A percentile compares a stretch with the other conserved stretches of the same genome.
Conservation (phyloP, 495 filamentous ascomycete species). For the Aspergillus sclerotiicarbonarius region DNA sequence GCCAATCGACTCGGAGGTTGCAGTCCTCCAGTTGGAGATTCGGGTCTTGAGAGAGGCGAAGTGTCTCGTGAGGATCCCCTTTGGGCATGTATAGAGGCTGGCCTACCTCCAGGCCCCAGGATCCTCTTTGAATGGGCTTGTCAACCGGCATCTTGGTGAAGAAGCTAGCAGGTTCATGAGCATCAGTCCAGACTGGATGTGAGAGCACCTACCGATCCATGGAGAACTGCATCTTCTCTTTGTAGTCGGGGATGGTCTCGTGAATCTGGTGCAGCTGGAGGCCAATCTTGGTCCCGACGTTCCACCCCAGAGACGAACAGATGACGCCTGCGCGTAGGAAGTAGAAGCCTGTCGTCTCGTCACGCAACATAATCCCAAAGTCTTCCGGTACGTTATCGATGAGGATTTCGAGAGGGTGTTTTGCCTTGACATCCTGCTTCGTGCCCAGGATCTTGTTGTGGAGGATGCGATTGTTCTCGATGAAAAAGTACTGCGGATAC, state of each 20-base stretch:
- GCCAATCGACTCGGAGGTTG: conserved; percentile 86
- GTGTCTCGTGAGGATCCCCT: conserved; percentile 63
- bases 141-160: conserved; percentile 76
- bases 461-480: conserved; percentile 60
- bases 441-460: conserved; percentile 70
- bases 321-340: conserved; percentile 75
- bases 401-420: conserved; percentile 69
- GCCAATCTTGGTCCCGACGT: conserved; percentile 72
- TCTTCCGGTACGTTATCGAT: conserved; percentile 87
- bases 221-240: conserved; percentile 84
- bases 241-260: conserved; percentile 77
- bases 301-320: conserved; percentile 82
- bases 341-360: conserved; percentile 70
- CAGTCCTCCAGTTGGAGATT: conserved; percentile 58
- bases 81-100: conserved; percentile 76
- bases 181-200: background rate
- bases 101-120: conserved; percentile 83
- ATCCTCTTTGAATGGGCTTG: conserved; percentile 78
- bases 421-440: conserved; percentile 58
- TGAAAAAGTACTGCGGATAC: conserved; percentile 76
- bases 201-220: conserved; percentile 68
- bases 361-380: conserved; percentile 76
- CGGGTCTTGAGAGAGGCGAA: conserved; percentile 55
- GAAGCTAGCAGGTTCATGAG: conserved; percentile 46
- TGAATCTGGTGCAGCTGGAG: conserved; percentile 74